A percentile compares a stretch with the other conserved stretches of the same genome.
phyloP scores from a whole-genome alignment of 768 basidiomycete genomes.

The Russula abietina region DNA sequence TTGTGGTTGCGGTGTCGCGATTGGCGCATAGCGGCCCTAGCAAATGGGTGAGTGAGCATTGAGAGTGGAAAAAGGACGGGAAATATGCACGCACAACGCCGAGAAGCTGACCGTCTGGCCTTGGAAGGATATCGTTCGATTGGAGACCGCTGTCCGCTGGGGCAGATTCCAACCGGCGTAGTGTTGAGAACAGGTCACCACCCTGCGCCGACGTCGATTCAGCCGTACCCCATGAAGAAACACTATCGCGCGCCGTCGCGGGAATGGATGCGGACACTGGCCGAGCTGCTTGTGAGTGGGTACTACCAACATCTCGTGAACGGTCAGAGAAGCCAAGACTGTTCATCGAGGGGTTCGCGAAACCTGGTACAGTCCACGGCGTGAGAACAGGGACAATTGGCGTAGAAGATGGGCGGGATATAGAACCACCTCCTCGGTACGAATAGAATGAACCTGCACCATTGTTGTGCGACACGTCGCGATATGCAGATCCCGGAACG shows the following conservation, averaged over 20 bases:
- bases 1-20: constrained; percentile 18
- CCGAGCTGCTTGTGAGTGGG: neutral
- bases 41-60: neutral
- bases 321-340: constrained; percentile 20
- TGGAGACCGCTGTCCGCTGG: constrained; percentile 3
- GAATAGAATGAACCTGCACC: neutral
- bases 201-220: neutral
- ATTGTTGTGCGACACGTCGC: neutral
- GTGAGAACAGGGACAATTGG: constrained; percentile 13
- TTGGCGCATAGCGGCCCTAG: constrained; percentile 12
- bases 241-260: constrained; percentile 10
- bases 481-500: constrained; percentile 6
- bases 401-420: constrained; percentile 17
- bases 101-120: constrained; percentile 18
- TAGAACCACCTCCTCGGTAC: neutral
- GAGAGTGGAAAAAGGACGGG: neutral
- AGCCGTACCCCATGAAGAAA: constrained; percentile 18
- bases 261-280: neutral
- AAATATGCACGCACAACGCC: constrained; percentile 11
- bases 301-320: neutral
- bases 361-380: constrained; percentile 13
- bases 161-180: constrained; percentile 3
- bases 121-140: constrained; percentile 5
- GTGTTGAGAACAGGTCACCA: constrained; percentile 13
- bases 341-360: constrained; percentile 15